Percentiles rank a stretch among this genome's conserved stretches.
phyloP scores from a whole-genome alignment of 2,329 filamentous ascomycete species.

The Cladophialophora psammophila region DNA sequence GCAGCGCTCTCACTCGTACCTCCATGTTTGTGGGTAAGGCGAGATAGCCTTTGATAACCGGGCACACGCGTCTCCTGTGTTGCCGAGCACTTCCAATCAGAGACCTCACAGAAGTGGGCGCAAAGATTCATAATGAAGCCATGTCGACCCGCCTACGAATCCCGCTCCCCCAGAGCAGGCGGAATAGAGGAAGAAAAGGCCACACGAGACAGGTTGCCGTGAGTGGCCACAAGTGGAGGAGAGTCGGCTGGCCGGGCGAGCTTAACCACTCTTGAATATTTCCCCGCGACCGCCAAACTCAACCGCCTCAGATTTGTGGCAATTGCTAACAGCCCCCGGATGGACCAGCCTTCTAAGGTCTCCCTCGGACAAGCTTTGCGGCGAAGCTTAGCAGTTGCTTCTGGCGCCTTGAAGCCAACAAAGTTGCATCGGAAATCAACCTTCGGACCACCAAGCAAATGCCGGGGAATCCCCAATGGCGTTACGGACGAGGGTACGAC shows the following conservation, averaged over 20 bases:
- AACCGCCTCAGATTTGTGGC: neutral
- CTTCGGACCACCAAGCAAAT: neutral
- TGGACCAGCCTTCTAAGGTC: neutral
- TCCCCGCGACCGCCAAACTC: slow-evolving; percentile 3
- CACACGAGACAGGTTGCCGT: neutral
- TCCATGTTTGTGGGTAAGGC: neutral
- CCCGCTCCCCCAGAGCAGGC: neutral
- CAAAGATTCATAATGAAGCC: neutral
- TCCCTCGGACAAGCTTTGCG: slow-evolving; percentile 21
- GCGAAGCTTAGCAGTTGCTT: slow-evolving; percentile 31
- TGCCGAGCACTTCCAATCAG: neutral
- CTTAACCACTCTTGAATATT: slow-evolving; percentile 5
- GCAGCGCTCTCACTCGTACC: neutral
- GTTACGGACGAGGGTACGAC: neutral
- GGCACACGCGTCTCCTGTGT: neutral
- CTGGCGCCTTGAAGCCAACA: slow-evolving; percentile 2
- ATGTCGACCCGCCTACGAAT: neutral
- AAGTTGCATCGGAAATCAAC: slow-evolving; percentile 5
- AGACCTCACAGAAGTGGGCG: neutral
- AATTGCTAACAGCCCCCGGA: neutral
- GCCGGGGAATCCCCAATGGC: slow-evolving; percentile 6
- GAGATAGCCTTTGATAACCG: slow-evolving; percentile 6
- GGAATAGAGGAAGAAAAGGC: neutral
- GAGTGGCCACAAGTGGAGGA: neutral
- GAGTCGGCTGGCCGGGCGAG: neutral